Evolutionary conservation across 192 early-diverging fungal species (phyloP), one percentile per base, ranked within the genome.

Genomic region (Podila horticola): DNA sequence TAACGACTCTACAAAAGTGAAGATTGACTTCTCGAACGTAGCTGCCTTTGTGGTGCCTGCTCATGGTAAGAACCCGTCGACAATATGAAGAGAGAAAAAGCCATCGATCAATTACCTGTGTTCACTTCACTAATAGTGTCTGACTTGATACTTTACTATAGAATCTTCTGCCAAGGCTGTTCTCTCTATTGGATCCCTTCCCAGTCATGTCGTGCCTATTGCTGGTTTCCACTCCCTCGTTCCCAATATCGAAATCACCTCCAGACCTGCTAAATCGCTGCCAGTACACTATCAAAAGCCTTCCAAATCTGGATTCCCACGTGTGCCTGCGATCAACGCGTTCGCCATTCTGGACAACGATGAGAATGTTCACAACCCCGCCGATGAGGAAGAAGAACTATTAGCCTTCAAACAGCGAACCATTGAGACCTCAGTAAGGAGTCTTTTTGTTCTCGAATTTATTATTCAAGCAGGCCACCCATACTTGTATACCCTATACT

Each of bases 381-480:
- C 72, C 31, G 92, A 85, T 74, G 90, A 91, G 60, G 87, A 87
- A 38, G 88, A 88, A 45, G 85, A 85, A 2, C 69, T 90, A 7
- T 58, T 87, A 33, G 84, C 74, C 57, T 92, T 92, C 48, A 86
- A 88, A 64, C 86, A 89, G 48, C 58, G 82, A 24, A 88, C 89
- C 0, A 82, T 90, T 12, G 84, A 88, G 33, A 88, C 85, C 17
- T 90, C 91, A 38, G 91, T 93, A 88, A 83, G 83, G 29, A 28
- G 6, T 5, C 12, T 4, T 45, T 45, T 45, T 45, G 41, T 15
- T 45, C 1, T 45, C 15, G 41, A 45, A 15, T 17, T 45, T 12
- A 12, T 17, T 45, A 4, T 17, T 17, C 41, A 3, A 30, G 1
- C n/a, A 29, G 13, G n/a, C 22, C 10, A 17, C 3, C 4, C 41